These are phyloP conservation scores for Fusarium succisae DNA, from an alignment of 2,329 filamentous ascomycete genomes.

Conservation along the genomic window DNA sequence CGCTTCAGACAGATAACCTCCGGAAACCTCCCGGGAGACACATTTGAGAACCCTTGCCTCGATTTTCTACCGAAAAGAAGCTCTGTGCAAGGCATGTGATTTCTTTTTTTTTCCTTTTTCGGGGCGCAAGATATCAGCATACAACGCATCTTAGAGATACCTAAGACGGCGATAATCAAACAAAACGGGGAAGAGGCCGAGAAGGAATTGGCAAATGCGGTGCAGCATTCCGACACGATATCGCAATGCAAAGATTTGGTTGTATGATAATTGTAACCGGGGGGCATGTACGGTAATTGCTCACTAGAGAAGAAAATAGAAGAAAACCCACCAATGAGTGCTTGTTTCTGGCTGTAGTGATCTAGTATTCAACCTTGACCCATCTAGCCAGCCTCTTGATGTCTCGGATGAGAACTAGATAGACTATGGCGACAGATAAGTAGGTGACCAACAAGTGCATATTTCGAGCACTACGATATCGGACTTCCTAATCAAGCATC, in stretches of 20 bases:
- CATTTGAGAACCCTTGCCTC: background rate
- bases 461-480: background rate
- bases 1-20: background rate
- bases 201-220: background rate
- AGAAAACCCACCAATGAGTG: background rate
- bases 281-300: background rate
- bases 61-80: background rate
- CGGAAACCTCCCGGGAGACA: background rate
- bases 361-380: background rate
- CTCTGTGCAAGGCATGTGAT: background rate
- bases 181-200: background rate
- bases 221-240: background rate
- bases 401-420: background rate
- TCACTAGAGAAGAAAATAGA: background rate
- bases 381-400: background rate
- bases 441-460: background rate
- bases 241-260: background rate
- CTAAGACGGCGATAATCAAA: background rate
- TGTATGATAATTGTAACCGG: background rate
- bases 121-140: background rate
- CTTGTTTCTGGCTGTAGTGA: background rate
- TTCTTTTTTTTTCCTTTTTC: background rate
- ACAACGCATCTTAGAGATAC: background rate
- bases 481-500: constrained; percentile 11
- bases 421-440: background rate